Percentiles rank a stretch among this genome's conserved stretches.
These are phyloP conservation scores for Epichloe glyceriae DNA, from an alignment of 2,329 filamentous ascomycete genomes.

Conservation along the genomic window DNA sequence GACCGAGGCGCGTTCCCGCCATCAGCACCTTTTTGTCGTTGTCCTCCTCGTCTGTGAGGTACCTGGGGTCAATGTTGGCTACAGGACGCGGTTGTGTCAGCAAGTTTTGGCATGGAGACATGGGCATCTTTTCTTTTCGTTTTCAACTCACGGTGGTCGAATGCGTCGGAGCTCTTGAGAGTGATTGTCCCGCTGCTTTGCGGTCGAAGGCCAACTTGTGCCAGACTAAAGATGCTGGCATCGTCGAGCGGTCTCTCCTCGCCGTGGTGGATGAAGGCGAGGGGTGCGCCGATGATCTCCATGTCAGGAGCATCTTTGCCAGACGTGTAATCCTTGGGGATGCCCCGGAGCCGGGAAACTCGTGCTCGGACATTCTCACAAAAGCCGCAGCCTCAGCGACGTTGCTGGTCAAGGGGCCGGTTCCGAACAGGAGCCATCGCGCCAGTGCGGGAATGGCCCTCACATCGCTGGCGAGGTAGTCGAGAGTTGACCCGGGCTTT, in stretches of 20 bases:
- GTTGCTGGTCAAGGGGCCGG: conserved; percentile 10
- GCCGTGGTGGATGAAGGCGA: conserved; percentile 11
- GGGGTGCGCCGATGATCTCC: conserved; percentile 8
- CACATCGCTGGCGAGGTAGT: conserved; percentile 8
- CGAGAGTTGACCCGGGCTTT: conserved; percentile 7
- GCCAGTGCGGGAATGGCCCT: conserved; percentile 8
- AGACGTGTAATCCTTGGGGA: conserved; percentile 9
- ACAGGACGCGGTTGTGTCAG: not conserved
- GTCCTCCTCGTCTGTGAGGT: conserved; percentile 9
- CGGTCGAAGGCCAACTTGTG: conserved; percentile 7
- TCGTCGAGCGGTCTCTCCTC: conserved; percentile 5
- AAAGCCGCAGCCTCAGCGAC: conserved; percentile 9
- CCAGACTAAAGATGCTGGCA: conserved; percentile 6
- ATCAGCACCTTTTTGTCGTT: conserved; percentile 11
- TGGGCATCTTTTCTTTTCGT: too few relatives aligned
- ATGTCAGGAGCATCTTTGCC: conserved; percentile 8
- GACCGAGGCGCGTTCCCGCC: conserved; percentile 7
- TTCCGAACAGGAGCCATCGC: conserved; percentile 9
- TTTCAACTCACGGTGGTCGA: conserved; percentile 9
- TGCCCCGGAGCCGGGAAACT: conserved; percentile 1
- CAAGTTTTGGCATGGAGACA: not conserved
- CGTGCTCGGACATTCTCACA: conserved; percentile 8
- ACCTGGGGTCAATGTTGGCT: conserved; percentile 11
- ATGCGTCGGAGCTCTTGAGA: conserved; percentile 8
- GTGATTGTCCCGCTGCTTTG: conserved; percentile 9